Evolutionary conservation across 495 filamentous ascomycete genomes (phyloP), one percentile per base, ranked within the genome.

Genomic region (Penicillium malachiteum): DNA sequence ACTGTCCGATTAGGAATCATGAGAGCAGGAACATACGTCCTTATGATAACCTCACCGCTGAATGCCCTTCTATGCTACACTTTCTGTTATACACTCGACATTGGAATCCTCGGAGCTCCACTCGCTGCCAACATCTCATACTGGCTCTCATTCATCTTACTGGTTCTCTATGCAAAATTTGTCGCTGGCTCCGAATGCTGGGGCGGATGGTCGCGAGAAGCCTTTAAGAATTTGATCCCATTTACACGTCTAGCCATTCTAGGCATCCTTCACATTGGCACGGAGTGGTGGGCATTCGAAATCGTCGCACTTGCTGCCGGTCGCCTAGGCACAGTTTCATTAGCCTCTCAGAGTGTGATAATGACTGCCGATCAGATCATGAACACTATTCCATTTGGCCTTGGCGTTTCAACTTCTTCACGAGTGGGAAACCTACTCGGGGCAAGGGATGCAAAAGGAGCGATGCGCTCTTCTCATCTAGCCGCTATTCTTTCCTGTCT

Each of bases 211-310:
- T 82, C 84, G 5, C 75, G 78, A 3, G 78, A 79, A 18, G 87
- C 85, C 16, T 60, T 89, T 33, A 71, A 79, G 16, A 87, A 91
- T 62, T 74, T 88, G 16, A 71, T 84, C 32, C 87, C 85, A 0
- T 97, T 97, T 60, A 78, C 88, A 3, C 83, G 86, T 7, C 81
- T 97, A 6, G 89, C 92, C 7, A 61, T 86, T 34, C 71, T 96
- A 1, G 92, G 92, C 5, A 75, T 96, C 41, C 67, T 96, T n/a
- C 92, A 96, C 61, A 88, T 96, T 18, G 92, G 92, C 7, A 95
- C 90, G 0, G 91, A 96, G 71, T 96, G 92, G 92, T 96, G 92
- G 91, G 92, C 92, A 0, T 96, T 95, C 60, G 92, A 96, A 71
- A 96, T 97, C 52, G 91, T 96, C n/a, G 91, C 92, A 1, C 77